Base-by-base conservation (phyloP, 495 filamentous ascomycete genomes). In the Chlorociboria aeruginascens region DNA sequence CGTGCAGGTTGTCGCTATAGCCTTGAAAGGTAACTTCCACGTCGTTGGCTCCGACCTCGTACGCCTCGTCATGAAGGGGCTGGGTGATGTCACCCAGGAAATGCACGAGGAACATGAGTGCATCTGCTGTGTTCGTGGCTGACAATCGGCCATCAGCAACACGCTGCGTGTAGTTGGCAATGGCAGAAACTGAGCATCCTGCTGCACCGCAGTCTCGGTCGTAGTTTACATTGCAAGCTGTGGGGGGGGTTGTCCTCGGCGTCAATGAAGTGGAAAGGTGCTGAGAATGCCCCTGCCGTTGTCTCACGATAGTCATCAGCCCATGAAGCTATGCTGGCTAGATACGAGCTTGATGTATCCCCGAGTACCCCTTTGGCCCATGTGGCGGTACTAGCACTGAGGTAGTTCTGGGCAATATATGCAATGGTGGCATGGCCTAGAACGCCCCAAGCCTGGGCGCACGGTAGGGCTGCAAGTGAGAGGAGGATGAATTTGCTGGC, bases 1-100 rank as follows among this genome's bases (percentile, higher is more conserved):
- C 13, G 57, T 82, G 78, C 9, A 82, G 63, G 48, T 82, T 82
- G 30, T 74, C 76, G 13, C 46, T 54, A 31, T 66, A 64, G 13
- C 72, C 70, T 29, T 70, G 57, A 57, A 74, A 81, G 0, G 61
- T 60, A 16, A 82, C 78, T 12, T 63, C 47, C 46, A 82, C 73
- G 38, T 67, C 65, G 61, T 81, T 82, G 13, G 72, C 76, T 29
- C 78, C 78, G 6, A 69, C 56, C 10, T 35, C 33, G 33, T 11
- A 11, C 6, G 33, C 10, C 13, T 35, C 33, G 6, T 10, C 13
- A 13, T 35, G 33, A 2, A 35, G 33, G 1, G 33, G 33, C 13
- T 35, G 33, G 1, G 10, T 10, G 33, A 35, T 35, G 33, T 35
- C 33, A 7, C 33, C 33, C 2, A 35, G 10, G 33, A 35, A 35